Conservation (phyloP, 257 asterid genomes). For the Verbascum thapsus region DNA sequence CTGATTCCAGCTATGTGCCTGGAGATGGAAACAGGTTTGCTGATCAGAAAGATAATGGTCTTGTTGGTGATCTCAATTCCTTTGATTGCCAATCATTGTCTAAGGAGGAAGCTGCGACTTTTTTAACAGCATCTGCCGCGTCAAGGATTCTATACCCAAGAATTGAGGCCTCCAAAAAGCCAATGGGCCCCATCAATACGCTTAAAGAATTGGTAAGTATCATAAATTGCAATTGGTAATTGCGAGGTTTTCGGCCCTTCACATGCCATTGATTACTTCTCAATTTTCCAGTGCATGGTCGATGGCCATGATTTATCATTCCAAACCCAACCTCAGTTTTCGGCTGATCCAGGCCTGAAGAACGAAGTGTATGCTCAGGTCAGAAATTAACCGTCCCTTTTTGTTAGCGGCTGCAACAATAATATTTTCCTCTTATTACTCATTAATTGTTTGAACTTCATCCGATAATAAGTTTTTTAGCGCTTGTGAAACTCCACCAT, state of each 20-base stretch:
- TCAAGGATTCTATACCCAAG: constrained; percentile 61
- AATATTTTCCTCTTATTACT: not conserved
- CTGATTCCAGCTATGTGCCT: constrained; percentile 54
- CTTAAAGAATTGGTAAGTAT: constrained; percentile 76
- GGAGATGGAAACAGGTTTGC: constrained; percentile 61
- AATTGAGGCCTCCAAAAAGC: constrained; percentile 65
- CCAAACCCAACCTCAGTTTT: constrained; percentile 81
- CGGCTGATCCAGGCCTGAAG: constrained; percentile 65
- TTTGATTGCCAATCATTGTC: constrained; percentile 57
- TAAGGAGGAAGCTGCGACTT: constrained; percentile 55
- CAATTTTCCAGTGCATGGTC: constrained; percentile 58
- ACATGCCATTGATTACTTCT: constrained; percentile 26
- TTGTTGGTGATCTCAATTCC: constrained; percentile 44
- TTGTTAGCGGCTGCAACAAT: not conserved
- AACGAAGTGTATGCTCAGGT: constrained; percentile 89
- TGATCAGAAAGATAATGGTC: constrained; percentile 58
- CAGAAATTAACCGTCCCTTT: constrained; percentile 26
- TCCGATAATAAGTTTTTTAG: constrained; percentile 4
- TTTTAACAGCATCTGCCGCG: constrained; percentile 49
- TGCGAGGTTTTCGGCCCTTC: constrained; percentile 22
- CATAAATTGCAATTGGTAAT: constrained; percentile 14
- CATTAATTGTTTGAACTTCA: constrained; percentile 11
- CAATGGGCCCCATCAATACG: constrained; percentile 63
- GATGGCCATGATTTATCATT: constrained; percentile 78
- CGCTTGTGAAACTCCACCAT: constrained; percentile 6